Evolutionary conservation across 2,329 filamentous ascomycete genomes (phyloP).

Genomic region (Bipolaris bicolor): DNA sequence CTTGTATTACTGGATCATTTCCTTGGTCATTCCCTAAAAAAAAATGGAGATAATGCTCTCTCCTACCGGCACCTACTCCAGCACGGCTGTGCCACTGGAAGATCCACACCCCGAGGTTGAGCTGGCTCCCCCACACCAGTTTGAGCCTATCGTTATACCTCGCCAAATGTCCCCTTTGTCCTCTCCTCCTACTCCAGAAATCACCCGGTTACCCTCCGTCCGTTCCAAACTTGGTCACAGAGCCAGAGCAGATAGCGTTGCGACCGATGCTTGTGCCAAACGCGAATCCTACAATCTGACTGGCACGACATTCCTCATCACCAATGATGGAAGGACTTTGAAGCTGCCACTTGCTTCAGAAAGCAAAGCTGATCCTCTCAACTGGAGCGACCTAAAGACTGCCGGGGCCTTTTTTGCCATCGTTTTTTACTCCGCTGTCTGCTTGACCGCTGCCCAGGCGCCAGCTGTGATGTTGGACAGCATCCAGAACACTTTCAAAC

Average conservation of each 20-base stretch:
- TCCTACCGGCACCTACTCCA: slow-evolving; percentile 2
- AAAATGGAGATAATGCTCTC: slow-evolving; percentile 8
- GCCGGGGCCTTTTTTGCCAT: slow-evolving; percentile 27
- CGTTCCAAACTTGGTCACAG: not conserved
- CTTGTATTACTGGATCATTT: not conserved
- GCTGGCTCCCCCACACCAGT: slow-evolving; percentile 21
- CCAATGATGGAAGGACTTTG: slow-evolving; percentile 28
- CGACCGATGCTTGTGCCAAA: slow-evolving; percentile 14
- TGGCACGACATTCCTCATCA: slow-evolving; percentile 36
- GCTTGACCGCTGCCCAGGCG: slow-evolving; percentile 29
- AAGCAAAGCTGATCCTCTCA: slow-evolving; percentile 32
- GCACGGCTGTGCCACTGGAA: slow-evolving; percentile 6
- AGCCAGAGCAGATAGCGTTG: not conserved
- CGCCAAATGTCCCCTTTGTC: slow-evolving; percentile 14
- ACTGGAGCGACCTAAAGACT: slow-evolving; percentile 32
- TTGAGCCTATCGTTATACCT: slow-evolving; percentile 20
- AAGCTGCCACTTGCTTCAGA: slow-evolving; percentile 35
- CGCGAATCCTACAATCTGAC: slow-evolving; percentile 35
- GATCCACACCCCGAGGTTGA: slow-evolving; percentile 22
- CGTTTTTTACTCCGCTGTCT: slow-evolving; percentile 20
- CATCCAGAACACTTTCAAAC: slow-evolving; percentile 20
- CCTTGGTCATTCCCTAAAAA: not conserved
- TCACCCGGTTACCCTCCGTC: not conserved
- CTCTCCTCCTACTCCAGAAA: not conserved
- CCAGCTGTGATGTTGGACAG: slow-evolving; percentile 23